phyloP scores from a whole-genome alignment of 139 green algal species.

The Pleodorina starrii region DNA sequence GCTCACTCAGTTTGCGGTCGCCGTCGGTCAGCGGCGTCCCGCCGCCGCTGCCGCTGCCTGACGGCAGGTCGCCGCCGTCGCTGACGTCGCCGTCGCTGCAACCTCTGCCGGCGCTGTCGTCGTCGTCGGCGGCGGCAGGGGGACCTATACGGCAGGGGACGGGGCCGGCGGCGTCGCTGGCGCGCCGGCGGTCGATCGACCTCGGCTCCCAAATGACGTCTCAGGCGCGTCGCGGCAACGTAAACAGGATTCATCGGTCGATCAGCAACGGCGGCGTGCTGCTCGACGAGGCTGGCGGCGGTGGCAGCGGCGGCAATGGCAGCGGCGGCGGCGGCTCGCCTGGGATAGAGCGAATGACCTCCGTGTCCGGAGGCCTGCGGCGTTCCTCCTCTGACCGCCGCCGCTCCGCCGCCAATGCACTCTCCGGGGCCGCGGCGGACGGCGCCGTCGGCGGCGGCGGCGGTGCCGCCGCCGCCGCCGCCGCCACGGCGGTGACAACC shows the following conservation, averaged over 20 bases:
- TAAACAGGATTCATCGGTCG: not conserved
- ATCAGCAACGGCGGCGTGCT: not conserved
- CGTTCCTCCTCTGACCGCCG: too few relatives aligned
- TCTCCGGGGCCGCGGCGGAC: not conserved
- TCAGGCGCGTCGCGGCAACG: not conserved
- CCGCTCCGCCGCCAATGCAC: not conserved
- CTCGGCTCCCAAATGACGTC: not conserved
- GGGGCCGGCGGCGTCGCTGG: not conserved
- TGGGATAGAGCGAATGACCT: too few relatives aligned
- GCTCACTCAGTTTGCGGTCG: not conserved
- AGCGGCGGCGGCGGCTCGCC: too few relatives aligned
- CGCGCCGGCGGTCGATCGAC: not conserved
- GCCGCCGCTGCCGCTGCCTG: too few relatives aligned
- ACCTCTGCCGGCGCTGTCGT: not conserved
- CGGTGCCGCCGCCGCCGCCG: not conserved
- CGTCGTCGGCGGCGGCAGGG: not conserved
- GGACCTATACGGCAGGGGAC: not conserved
- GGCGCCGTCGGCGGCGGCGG: constrained; percentile 8
- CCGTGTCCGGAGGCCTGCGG: too few relatives aligned
- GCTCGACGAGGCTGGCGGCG: not conserved
- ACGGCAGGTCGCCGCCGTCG: too few relatives aligned
- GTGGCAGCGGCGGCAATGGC: too few relatives aligned
- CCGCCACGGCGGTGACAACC: not conserved
- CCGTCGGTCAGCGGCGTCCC: not conserved
- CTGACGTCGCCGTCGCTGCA: not conserved